phyloP scores from a whole-genome alignment of 768 basidiomycete species.

The Boletus sensibilis region DNA sequence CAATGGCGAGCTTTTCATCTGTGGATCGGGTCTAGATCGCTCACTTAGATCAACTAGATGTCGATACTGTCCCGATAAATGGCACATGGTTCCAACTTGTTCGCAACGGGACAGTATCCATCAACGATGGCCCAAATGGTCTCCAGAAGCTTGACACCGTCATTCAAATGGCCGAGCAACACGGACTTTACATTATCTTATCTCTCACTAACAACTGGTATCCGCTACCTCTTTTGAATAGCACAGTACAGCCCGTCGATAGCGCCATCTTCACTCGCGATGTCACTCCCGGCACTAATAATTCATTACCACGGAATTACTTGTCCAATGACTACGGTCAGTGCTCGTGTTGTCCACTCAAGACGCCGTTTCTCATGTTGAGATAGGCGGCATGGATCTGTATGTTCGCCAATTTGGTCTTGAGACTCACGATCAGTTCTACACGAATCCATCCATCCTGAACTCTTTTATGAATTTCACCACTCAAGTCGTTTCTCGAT shows the following conservation, averaged over 20 bases:
- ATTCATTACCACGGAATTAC: slow-evolving; percentile 47
- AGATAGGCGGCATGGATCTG: slow-evolving; percentile 61
- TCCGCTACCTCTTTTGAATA: slow-evolving; percentile 38
- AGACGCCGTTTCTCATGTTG: slow-evolving; percentile 3
- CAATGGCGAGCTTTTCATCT: slow-evolving; percentile 45
- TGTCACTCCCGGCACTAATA: slow-evolving; percentile 35
- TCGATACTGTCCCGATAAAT: slow-evolving; percentile 48
- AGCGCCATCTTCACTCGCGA: slow-evolving; percentile 23
- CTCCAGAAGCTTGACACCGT: slow-evolving; percentile 63
- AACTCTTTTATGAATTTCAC: slow-evolving; percentile 58
- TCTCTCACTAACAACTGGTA: slow-evolving; percentile 66
- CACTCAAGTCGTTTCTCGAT: slow-evolving; percentile 52
- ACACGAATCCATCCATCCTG: slow-evolving; percentile 48
- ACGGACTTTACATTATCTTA: slow-evolving; percentile 51
- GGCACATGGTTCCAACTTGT: slow-evolving; percentile 67
- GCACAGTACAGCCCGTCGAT: slow-evolving; percentile 1
- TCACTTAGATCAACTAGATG: slow-evolving; percentile 40
- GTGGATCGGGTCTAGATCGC: background rate
- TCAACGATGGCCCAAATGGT: slow-evolving; percentile 63
- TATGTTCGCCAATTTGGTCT: slow-evolving; percentile 53
- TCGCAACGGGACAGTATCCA: slow-evolving; percentile 48
- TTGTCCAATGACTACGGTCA: slow-evolving; percentile 64
- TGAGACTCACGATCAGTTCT: slow-evolving; percentile 57
- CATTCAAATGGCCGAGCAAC: slow-evolving; percentile 51
- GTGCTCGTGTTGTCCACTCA: background rate